Evolutionary conservation across 345 rosid genomes (phyloP), one percentile per base, ranked within the genome.

Genomic region (Fremontodendron californicum): DNA sequence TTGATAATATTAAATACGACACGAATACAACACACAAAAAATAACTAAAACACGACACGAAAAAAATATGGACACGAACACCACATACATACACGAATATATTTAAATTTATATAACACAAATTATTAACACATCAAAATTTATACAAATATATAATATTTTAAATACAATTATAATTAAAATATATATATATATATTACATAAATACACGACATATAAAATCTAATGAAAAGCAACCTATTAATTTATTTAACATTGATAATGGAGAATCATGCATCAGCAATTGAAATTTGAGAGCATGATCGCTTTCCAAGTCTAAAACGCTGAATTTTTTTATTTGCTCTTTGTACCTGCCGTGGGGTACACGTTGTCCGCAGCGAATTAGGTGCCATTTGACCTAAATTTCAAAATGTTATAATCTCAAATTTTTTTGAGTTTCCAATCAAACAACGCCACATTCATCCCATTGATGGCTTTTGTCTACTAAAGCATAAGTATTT

Each of bases 261-360:
- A 80, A 85, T 78, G 88, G 82, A 75, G 92, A 89, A 85, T 83
- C 90, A 82, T 84, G 74, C 87, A 81, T 85, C 89, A 82, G 82
- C 82, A 80, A 37, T 74, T 33, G 75, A 76, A 85, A 78, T 65
- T 64, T 78, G 66, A 46, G 79, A 68, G 83, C 77, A 82, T 74
- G 62, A 71, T 81, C 67, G 52, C 82, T 80, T 83, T 80, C 75
- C 73, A 57, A 19, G 72, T 76, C 74, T 51, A 79, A 48, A 37
- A 52, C 78, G 74, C 64, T 42, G 61, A 43, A 49, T 60, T 66
- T 29, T 52, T 83, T 78, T 52, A 65, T 82, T 49, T 1, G 19
- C 42, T 52, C 78, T 75, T 71, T 61, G 81, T 68, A 73, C 63
- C 80, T 75, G 81, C 75, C 83, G 80, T 85, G 83, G 84, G 71